phyloP scores from a whole-genome alignment of 805 yeast genomes.

The Yamadazyma ubonensis region DNA sequence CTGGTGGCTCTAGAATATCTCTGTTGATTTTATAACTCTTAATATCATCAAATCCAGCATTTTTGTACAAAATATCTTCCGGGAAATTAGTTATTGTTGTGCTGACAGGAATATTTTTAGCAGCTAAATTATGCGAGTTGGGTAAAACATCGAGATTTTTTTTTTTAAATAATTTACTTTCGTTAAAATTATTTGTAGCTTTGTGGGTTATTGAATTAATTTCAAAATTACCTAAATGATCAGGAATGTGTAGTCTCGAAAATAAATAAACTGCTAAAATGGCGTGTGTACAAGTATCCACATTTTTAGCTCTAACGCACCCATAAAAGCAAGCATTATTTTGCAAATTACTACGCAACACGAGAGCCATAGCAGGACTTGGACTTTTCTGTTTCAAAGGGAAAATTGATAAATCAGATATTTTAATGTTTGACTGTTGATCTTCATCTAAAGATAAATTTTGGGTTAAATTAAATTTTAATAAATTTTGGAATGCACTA shows the following conservation, averaged over 20 bases:
- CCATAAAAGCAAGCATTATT: slow-evolving; percentile 17
- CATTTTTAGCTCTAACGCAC: slow-evolving; percentile 22
- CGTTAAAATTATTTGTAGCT: slow-evolving; percentile 13
- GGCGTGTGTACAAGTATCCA: slow-evolving; percentile 28
- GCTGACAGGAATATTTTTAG: slow-evolving; percentile 13
- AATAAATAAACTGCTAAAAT: slow-evolving; percentile 29
- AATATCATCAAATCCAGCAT: slow-evolving; percentile 24
- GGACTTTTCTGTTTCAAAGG: slow-evolving; percentile 8
- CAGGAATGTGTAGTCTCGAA: slow-evolving; percentile 28
- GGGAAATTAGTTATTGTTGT: slow-evolving; percentile 15
- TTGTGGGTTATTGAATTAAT: slow-evolving; percentile 7
- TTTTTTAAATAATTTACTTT: slow-evolving; percentile 23
- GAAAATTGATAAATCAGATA: slow-evolving; percentile 20
- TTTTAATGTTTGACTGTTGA: slow-evolving; percentile 25
- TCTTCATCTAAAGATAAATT: slow-evolving; percentile 19
- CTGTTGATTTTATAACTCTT: slow-evolving; percentile 21
- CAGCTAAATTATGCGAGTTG: background rate
- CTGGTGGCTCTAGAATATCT: slow-evolving; percentile 25
- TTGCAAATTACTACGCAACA: slow-evolving; percentile 5
- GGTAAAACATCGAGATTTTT: too few relatives aligned
- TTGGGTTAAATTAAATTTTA: slow-evolving; percentile 26
- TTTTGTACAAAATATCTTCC: slow-evolving; percentile 14
- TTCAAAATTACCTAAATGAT: slow-evolving; percentile 22
- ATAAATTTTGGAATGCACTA: slow-evolving; percentile 22
- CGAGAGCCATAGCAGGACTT: slow-evolving; percentile 10